Evolutionary conservation across 2,329 filamentous ascomycete species (phyloP), one percentile per base, ranked within the genome.

Genomic region (Fusarium pininemorale): DNA sequence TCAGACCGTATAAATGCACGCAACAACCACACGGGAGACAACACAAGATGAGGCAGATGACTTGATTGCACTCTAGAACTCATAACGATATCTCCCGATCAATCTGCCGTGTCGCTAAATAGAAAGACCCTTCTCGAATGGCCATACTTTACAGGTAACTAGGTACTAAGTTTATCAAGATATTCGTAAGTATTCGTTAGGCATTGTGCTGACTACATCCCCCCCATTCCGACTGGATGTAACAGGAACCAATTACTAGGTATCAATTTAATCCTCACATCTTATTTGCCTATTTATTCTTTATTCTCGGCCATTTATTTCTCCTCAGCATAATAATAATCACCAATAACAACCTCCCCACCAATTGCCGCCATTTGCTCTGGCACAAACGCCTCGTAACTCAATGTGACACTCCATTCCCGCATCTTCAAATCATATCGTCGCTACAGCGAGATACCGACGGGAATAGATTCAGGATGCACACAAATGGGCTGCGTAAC

Each of bases 341-440:
- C 32, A 39, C 45, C 59, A 58, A 44, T 41, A 38, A 24, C 35
- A 53, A 30, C n/a, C 53, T 39, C 16, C 54, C 48, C 68, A 62
- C 44, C 42, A 63, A 60, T 57, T 58, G 39, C 41, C 55, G 51
- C 70, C 38, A 59, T 41, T 54, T 48, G 51, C 58, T 59, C 61
- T 59, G 47, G 55, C 68, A 56, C 70, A 56, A 58, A 72, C 63
- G 51, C 63, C 55, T 53, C 39, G 59, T 74, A 72, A 56, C 63
- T 65, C 72, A 69, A 59, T 74, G 72, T 69, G 56, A 41, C 72
- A 75, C 72, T 62, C 72, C 72, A 65, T 65, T 45, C 61, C 59
- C 26, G 14, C 18, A 39, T 54, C 55, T 65, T 69, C 72, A 65
- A 74, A 74, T 74, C 63, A 74, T 24, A 72, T 62, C 45, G 30